Evolutionary conservation across 768 basidiomycete genomes (phyloP).

Genomic region (Tylopilus subfusipes): DNA sequence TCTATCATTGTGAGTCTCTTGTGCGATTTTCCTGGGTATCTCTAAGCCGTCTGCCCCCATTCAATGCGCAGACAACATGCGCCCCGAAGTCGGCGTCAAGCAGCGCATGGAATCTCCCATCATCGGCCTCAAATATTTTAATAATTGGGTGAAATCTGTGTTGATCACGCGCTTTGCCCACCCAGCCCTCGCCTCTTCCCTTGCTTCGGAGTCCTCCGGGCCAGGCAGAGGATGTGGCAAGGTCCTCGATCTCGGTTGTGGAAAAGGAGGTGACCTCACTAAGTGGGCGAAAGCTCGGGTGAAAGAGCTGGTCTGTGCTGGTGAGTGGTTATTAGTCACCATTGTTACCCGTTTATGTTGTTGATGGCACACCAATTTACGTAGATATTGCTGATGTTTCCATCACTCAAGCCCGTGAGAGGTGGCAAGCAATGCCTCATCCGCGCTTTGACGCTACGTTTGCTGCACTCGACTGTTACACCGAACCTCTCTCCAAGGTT

Average conservation of each 20-base stretch:
- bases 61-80: slow-evolving; percentile 68
- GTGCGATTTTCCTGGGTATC: background rate
- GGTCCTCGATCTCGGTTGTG: slow-evolving; percentile 95
- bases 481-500: slow-evolving; percentile 63
- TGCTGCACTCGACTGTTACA: slow-evolving; percentile 86
- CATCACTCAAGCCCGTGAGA: slow-evolving; percentile 77
- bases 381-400: slow-evolving; percentile 89
- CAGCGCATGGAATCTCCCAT: slow-evolving; percentile 89
- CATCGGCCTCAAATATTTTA: slow-evolving; percentile 95
- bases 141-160: slow-evolving; percentile 99
- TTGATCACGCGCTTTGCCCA: slow-evolving; percentile 88
- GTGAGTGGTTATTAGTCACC: slow-evolving; percentile 41
- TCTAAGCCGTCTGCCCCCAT: slow-evolving; percentile 5
- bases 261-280: slow-evolving; percentile 96
- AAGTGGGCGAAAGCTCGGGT: slow-evolving; percentile 93
- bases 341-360: background rate
- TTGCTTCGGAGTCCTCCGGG: slow-evolving; percentile 22
- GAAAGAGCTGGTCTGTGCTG: slow-evolving; percentile 74
- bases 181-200: slow-evolving; percentile 52
- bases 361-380: background rate
- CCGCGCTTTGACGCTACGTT: slow-evolving; percentile 76
- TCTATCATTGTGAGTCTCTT: slow-evolving; percentile 68
- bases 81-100: slow-evolving; percentile 86
- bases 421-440: slow-evolving; percentile 53
- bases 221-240: slow-evolving; percentile 49